Percentiles rank a stretch among this genome's conserved stretches.
Conservation (phyloP, 2,329 filamentous ascomycete species). For the Mycosphaerella arachidis region DNA sequence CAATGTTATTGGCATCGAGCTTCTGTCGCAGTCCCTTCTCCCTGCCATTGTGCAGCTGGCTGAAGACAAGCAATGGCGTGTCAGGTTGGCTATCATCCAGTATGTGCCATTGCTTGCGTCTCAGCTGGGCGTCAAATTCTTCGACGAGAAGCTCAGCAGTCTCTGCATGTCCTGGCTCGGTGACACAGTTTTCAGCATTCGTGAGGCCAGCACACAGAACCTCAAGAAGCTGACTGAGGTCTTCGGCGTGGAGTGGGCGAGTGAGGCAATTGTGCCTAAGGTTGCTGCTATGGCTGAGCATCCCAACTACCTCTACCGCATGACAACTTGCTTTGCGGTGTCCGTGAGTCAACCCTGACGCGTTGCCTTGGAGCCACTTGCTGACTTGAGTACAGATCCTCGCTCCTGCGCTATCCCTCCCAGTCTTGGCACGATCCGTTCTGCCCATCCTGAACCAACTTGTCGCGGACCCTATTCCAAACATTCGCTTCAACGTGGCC, state of each 20-base stretch:
- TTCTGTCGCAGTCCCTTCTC: slow-evolving; percentile 91
- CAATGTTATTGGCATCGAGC: slow-evolving; percentile 96
- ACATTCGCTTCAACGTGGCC: slow-evolving; percentile 98
- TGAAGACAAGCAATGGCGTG: slow-evolving; percentile 99
- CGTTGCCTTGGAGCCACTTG: not conserved
- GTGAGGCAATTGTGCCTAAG: slow-evolving; percentile 94
- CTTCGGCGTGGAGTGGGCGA: slow-evolving; percentile 96
- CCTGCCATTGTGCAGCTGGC: slow-evolving; percentile 96
- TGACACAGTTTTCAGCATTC: slow-evolving; percentile 97
- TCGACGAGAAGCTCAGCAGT: slow-evolving; percentile 92
- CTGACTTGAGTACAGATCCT: slow-evolving; percentile 63
- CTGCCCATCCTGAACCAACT: slow-evolving; percentile 95
- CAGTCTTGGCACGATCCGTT: slow-evolving; percentile 88
- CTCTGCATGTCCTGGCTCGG: slow-evolving; percentile 98
- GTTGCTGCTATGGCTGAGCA: slow-evolving; percentile 98
- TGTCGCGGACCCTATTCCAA: slow-evolving; percentile 89
- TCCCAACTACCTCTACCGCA: slow-evolving; percentile 97
- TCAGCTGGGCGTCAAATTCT: slow-evolving; percentile 94
- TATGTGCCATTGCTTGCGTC: slow-evolving; percentile 95
- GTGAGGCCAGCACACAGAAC: slow-evolving; percentile 95
- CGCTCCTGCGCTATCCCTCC: slow-evolving; percentile 84
- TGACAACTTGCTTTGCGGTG: slow-evolving; percentile 99
- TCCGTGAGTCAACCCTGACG: slow-evolving; percentile 61
- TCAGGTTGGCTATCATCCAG: slow-evolving; percentile 96
- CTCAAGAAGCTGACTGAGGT: slow-evolving; percentile 98